Base-by-base conservation (phyloP, 768 basidiomycete genomes). In the Boletus rubropictus region DNA sequence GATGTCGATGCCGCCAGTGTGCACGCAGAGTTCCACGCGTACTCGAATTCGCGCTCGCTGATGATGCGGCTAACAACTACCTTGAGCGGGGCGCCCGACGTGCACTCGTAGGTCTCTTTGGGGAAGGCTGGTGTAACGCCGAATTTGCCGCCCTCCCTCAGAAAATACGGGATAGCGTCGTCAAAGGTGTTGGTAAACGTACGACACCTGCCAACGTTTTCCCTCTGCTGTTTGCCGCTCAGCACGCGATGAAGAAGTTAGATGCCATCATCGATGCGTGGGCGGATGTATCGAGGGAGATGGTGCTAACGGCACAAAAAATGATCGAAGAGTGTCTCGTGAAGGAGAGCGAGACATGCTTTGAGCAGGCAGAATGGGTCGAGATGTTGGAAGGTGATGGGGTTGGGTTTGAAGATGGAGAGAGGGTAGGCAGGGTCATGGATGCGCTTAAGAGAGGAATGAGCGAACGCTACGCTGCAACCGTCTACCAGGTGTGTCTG, bases 1-100 rank as follows among this genome's bases (percentile, higher is more conserved):
- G 89, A 1, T 93, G 90, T 62, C 75, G 84, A 33, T 95, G 93
- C 57, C 75, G 83, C 27, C 86, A 89, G 54, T 96, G 90, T 60
- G 80, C 88, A 0, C 73, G 84, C 8, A 78, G 94, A 9, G 82
- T 81, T 0, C 89, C 90, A 0, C 73, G 92, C 24, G 78, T 95
- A 3, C 84, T 94, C 59, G 84, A 86, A 53, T 97, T 97, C 44
- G 78, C 91, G 0, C 53, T 82, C 2, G 61, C 74, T 0, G 80
- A 86, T 8, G 95, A 96, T 59, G 86, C 95, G 9, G 76, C 79
- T 49, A 89, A 91, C 59, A 55, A 71, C 0, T 70, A 77, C 31
- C 77, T 97, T 4, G 84, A 88, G 33, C 73, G 81, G 5, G 84
- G 84, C 0, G 82, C 87, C 0, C 74, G 87, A 11, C 73, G 83